Conservation (phyloP, 306 rosid species). For the Trifolium repens region DNA sequence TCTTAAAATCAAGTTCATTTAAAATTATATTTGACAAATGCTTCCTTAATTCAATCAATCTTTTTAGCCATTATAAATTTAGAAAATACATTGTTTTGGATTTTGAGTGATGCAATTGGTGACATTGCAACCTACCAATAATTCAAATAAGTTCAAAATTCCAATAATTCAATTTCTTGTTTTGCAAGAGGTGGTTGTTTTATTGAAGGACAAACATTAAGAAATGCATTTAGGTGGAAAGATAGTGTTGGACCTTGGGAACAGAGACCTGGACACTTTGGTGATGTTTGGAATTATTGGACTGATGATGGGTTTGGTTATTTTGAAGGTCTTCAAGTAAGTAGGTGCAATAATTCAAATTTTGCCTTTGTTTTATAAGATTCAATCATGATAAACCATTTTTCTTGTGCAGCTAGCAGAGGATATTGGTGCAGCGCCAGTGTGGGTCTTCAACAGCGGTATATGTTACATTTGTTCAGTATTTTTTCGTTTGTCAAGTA, state of each 20-base stretch:
- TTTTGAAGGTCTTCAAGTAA: conserved; percentile 82
- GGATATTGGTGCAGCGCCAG: conserved; percentile 74
- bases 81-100: too few relatives aligned
- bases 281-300: conserved; percentile 93
- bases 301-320: conserved; percentile 88
- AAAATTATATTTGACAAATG: too few relatives aligned
- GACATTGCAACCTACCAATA: too few relatives aligned
- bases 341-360: conserved; percentile 6
- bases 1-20: too few relatives aligned
- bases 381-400: conserved; percentile 1
- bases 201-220: conserved; percentile 78
- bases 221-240: conserved; percentile 95
- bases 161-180: conserved; percentile 18
- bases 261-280: conserved; percentile 88
- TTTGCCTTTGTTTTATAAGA: background rate
- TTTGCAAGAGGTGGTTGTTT: conserved; percentile 72
- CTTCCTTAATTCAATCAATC: too few relatives aligned
- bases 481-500: too few relatives aligned
- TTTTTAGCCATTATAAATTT: too few relatives aligned
- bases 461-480: background rate
- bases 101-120: too few relatives aligned
- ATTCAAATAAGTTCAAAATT: too few relatives aligned
- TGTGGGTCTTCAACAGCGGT: conserved; percentile 93
- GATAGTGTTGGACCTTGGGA: conserved; percentile 85
- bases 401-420: conserved; percentile 72